Evolutionary conservation across 1,139 yeast species (phyloP).

Genomic region (Yamadazyma dushanensis): DNA sequence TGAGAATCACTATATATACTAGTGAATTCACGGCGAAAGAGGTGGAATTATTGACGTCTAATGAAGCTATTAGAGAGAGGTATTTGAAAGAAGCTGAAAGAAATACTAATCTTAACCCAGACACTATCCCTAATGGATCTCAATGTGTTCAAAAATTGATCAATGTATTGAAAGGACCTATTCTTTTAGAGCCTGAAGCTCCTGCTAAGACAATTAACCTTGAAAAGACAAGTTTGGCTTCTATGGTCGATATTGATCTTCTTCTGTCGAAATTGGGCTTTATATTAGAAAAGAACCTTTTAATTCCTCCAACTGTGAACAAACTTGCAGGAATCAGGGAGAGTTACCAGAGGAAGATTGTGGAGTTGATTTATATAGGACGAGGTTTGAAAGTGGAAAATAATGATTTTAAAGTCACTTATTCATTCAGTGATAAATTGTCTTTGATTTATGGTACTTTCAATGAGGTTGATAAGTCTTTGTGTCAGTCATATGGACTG

Average conservation of each 20-base stretch:
- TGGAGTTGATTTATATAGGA: constrained; percentile 51
- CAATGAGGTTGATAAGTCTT: constrained; percentile 46
- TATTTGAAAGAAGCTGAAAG: constrained; percentile 31
- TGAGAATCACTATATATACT: constrained; percentile 34
- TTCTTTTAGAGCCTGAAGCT: constrained; percentile 41
- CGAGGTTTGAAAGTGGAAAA: constrained; percentile 8
- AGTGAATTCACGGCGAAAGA: constrained; percentile 28
- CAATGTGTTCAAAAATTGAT: constrained; percentile 58
- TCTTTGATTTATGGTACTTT: constrained; percentile 35
- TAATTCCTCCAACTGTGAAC: constrained; percentile 58
- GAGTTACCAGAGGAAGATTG: constrained; percentile 47
- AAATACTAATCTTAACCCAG: constrained; percentile 29
- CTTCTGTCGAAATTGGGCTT: constrained; percentile 50
- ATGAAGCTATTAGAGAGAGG: constrained; percentile 26
- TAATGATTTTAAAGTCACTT: constrained; percentile 37
- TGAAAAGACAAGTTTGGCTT: constrained; percentile 47
- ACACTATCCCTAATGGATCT: constrained; percentile 45
- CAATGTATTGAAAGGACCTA: constrained; percentile 64
- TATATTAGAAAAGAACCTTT: constrained; percentile 38
- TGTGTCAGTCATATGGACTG: constrained; percentile 26
- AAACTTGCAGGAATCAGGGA: constrained; percentile 36
- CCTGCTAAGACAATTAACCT: constrained; percentile 54
- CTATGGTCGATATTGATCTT: constrained; percentile 56
- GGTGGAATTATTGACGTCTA: constrained; percentile 24
- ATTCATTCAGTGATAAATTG: constrained; percentile 40